Evolutionary conservation across 2,329 filamentous ascomycete genomes (phyloP).

Genomic region (Hymenoscyphus fructigenus): DNA sequence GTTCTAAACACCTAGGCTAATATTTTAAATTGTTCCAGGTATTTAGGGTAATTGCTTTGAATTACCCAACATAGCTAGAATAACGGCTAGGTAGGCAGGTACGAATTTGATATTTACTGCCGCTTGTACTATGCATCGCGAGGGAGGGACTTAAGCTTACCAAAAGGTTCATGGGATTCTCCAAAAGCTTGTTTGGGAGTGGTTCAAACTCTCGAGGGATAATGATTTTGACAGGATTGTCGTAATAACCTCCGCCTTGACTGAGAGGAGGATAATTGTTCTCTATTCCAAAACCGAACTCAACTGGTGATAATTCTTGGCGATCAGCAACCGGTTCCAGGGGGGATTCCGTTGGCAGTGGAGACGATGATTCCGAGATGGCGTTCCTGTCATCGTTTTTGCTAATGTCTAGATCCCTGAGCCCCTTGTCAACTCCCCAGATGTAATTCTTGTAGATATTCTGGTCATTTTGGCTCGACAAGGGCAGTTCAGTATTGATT

Average conservation of each 20-base stretch:
- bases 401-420: conserved; percentile 67
- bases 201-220: conserved; percentile 50
- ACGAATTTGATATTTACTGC: too few species aligned
- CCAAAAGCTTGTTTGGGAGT: conserved; percentile 52
- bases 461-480: too few species aligned
- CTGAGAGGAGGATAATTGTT: conserved; percentile 29
- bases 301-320: conserved; percentile 39
- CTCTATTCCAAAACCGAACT: conserved; percentile 51
- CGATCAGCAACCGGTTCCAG: conserved; percentile 35
- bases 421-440: conserved; percentile 72
- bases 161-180: conserved; percentile 79
- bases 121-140: too few species aligned
- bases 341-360: conserved; percentile 32
- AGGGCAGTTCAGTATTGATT: too few species aligned
- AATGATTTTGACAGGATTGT: conserved; percentile 62
- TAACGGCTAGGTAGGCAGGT: too few species aligned
- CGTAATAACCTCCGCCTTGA: conserved; percentile 62
- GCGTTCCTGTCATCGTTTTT: conserved; percentile 70
- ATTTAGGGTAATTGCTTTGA: too few species aligned
- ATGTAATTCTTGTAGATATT: conserved; percentile 38
- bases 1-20: too few species aligned
- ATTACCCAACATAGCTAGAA: too few species aligned
- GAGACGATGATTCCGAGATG: conserved; percentile 49
- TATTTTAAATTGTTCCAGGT: too few species aligned
- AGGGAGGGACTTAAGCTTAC: conserved; percentile 19